These are phyloP conservation scores for Sporothrix inflata DNA, from an alignment of 2,329 filamentous ascomycete species.

Conservation along the genomic window DNA sequence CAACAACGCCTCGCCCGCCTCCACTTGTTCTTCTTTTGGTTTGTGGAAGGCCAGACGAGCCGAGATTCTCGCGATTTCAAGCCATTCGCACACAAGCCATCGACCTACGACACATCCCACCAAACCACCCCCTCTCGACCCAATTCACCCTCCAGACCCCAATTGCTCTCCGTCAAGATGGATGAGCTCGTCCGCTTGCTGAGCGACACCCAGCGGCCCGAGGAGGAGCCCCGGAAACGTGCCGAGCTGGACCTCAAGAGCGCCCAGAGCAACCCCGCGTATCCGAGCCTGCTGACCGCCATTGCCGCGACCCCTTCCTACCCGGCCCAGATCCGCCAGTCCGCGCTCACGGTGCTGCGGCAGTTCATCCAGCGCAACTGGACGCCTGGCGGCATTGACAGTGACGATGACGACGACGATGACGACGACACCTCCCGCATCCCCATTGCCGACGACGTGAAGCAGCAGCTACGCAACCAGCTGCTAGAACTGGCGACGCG, in stretches of 20 bases:
- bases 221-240: conserved; percentile 76
- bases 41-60: conserved; percentile 7
- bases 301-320: conserved; percentile 78
- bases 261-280: conserved; percentile 69
- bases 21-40: conserved; percentile 1
- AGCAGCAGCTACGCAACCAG: conserved; percentile 71
- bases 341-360: conserved; percentile 78
- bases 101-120: neutral
- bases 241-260: conserved; percentile 82
- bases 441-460: conserved; percentile 72
- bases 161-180: conserved; percentile 59
- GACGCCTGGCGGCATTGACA: conserved; percentile 75
- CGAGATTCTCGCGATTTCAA: neutral
- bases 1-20: neutral
- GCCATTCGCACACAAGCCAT: neutral
- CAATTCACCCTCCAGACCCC: neutral
- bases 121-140: neutral
- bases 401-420: conserved; percentile 67
- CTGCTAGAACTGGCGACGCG: conserved; percentile 79
- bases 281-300: conserved; percentile 77
- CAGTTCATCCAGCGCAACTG: conserved; percentile 84
- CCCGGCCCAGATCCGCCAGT: conserved; percentile 76
- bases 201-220: conserved; percentile 78
- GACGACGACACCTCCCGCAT: conserved; percentile 60
- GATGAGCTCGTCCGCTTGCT: conserved; percentile 91